These are phyloP conservation scores for Breynia disticha DNA, from an alignment of 441 rosid species.

Conservation along the genomic window DNA sequence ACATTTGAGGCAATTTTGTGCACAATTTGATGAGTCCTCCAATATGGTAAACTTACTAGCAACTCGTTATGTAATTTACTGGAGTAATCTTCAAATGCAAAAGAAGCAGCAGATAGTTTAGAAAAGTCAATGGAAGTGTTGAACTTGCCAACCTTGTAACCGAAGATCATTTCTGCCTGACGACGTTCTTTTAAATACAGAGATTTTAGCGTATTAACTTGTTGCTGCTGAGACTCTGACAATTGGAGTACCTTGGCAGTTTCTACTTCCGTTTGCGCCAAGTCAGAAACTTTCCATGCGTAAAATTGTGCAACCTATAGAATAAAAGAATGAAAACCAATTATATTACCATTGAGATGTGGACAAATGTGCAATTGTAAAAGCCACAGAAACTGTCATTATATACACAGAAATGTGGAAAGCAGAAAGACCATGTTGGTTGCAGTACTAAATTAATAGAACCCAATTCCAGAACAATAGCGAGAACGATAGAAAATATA, in stretches of 20 bases:
- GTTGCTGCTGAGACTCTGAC: constrained; percentile 35
- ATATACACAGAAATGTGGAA: too few species aligned
- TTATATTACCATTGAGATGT: too few species aligned
- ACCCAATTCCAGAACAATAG: too few species aligned
- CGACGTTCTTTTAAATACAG: constrained; percentile 27
- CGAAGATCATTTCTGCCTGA: constrained; percentile 25
- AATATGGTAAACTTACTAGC: constrained; percentile 41
- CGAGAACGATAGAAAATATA: too few species aligned
- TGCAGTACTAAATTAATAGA: too few species aligned
- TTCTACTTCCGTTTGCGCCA: constrained; percentile 13
- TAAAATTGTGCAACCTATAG: constrained; percentile 58
- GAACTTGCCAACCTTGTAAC: constrained; percentile 3
- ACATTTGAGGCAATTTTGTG: constrained; percentile 15
- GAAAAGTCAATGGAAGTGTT: constrained; percentile 26
- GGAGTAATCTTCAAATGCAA: constrained; percentile 40
- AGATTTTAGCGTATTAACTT: constrained; percentile 27
- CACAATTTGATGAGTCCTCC: constrained; percentile 47
- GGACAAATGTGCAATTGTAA: too few species aligned
- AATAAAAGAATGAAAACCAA: constrained; percentile 3
- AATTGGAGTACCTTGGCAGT: constrained; percentile 18
- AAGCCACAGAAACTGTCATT: too few species aligned
- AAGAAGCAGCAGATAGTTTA: constrained; percentile 30
- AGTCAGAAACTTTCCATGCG: constrained; percentile 41
- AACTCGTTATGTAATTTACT: constrained; percentile 31
- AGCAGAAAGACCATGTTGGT: too few species aligned